Percentiles rank a stretch among this genome's conserved stretches.
These are phyloP conservation scores for Aegilops longissima DNA, from an alignment of 176 grass and related monocot genomes.

Conservation along the genomic window DNA sequence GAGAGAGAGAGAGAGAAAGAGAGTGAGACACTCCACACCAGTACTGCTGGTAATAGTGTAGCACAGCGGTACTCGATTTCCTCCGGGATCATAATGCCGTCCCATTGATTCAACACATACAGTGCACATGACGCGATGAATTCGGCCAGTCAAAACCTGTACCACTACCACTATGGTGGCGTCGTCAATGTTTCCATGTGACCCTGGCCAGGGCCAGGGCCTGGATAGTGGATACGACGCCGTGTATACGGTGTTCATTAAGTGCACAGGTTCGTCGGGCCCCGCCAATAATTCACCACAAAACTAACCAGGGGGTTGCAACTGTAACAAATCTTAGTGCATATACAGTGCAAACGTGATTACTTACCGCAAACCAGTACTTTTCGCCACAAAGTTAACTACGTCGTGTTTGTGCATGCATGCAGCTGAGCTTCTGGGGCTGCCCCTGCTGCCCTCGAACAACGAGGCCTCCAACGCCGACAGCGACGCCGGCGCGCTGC, in stretches of 20 bases:
- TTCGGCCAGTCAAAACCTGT: constrained; percentile 14
- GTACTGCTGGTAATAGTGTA: background rate
- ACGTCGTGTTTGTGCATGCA: background rate
- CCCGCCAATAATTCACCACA: background rate
- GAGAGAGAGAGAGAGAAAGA: no score
- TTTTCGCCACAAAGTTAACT: no score
- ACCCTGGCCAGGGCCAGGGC: constrained; percentile 2
- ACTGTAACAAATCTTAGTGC: background rate
- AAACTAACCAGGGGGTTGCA: background rate
- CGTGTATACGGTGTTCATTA: background rate
- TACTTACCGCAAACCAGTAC: background rate
- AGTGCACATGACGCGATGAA: constrained; percentile 30
- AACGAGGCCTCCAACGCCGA: constrained; percentile 48
- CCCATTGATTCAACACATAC: constrained; percentile 9
- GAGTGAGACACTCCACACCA: background rate
- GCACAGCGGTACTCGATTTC: background rate
- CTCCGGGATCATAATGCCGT: constrained; percentile 19
- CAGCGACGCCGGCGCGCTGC: constrained; percentile 46
- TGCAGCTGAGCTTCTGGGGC: constrained; percentile 78
- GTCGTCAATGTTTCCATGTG: constrained; percentile 55
- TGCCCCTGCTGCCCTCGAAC: constrained; percentile 77
- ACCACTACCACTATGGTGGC: constrained; percentile 9
- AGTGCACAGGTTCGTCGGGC: no score
- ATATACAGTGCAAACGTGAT: background rate
- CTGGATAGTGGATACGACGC: no score